A percentile compares a stretch with the other conserved stretches of the same genome.
phyloP scores from a whole-genome alignment of 176 grass and related monocot genomes.

The Zoysia japonica region DNA sequence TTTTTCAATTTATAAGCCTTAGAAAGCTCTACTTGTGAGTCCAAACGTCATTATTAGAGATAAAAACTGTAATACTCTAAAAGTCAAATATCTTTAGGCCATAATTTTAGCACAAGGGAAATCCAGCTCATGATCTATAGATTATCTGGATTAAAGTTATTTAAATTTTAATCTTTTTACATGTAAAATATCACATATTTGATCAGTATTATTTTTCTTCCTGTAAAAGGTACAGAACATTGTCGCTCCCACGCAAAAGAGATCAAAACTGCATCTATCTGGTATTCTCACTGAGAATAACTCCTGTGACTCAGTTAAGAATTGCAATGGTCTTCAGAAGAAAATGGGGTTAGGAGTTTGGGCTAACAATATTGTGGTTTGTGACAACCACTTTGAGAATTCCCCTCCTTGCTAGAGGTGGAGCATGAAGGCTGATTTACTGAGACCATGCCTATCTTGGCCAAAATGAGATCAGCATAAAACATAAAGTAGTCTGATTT shows the following conservation, averaged over 20 bases:
- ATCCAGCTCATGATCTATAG: background rate
- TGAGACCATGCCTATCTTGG: constrained; percentile 13
- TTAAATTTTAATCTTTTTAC: background rate
- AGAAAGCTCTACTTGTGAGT: background rate
- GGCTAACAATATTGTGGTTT: constrained; percentile 44
- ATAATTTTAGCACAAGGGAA: constrained; percentile 27
- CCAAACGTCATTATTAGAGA: constrained; percentile 3
- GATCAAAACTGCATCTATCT: constrained; percentile 47
- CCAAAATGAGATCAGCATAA: constrained; percentile 11
- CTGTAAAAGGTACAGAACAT: constrained; percentile 47
- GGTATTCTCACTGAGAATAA: constrained; percentile 47
- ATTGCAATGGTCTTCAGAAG: constrained; percentile 32
- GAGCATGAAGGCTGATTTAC: constrained; percentile 33
- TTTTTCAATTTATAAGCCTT: background rate
- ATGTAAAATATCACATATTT: constrained; percentile 14
- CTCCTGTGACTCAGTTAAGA: constrained; percentile 37
- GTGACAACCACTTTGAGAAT: constrained; percentile 47
- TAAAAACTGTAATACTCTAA: constrained; percentile 2
- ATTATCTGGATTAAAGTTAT: background rate
- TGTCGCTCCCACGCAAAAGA: constrained; percentile 43
- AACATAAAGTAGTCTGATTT: constrained; percentile 22
- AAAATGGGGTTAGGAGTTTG: constrained; percentile 35
- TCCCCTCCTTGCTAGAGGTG: constrained; percentile 41
- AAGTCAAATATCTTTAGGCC: background rate
- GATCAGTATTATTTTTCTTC: constrained; percentile 30